A percentile compares a stretch with the other conserved stretches of the same genome.
Conservation (phyloP, 23 red algal genomes). For the Gracilaria domingensis region DNA sequence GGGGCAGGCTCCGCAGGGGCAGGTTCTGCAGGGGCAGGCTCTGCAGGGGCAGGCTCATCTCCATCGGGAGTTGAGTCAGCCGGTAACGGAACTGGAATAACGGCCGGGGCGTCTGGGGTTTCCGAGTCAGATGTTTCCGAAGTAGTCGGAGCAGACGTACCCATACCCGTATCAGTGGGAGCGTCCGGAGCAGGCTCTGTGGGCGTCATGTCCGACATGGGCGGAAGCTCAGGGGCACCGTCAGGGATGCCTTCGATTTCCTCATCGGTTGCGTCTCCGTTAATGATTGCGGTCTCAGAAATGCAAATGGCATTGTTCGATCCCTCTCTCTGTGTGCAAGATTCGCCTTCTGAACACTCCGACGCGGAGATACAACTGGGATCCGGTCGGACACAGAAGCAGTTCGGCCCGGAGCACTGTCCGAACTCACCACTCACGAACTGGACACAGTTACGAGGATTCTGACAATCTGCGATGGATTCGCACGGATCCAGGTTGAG, state of each 20-base stretch:
- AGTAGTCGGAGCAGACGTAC: not conserved
- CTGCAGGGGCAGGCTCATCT: too few species aligned
- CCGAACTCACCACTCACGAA: not conserved
- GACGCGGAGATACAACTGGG: conserved; percentile 19
- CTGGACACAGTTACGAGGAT: conserved; percentile 37
- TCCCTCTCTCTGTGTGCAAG: conserved; percentile 27
- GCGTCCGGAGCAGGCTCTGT: not conserved
- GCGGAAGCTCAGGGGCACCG: not conserved
- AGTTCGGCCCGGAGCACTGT: not conserved
- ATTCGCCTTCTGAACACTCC: conserved; percentile 21
- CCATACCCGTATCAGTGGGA: not conserved
- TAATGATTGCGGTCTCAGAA: not conserved
- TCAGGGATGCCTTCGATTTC: not conserved
- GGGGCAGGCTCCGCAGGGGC: too few species aligned
- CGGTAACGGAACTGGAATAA: not conserved
- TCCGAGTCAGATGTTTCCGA: not conserved
- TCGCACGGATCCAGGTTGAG: conserved; percentile 24
- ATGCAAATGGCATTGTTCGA: conserved; percentile 25
- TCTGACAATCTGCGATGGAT: conserved; percentile 12
- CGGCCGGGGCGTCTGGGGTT: not conserved
- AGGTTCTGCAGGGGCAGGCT: too few species aligned
- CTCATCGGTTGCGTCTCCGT: not conserved
- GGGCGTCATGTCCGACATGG: not conserved
- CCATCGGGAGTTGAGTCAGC: too few species aligned
- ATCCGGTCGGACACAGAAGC: conserved; percentile 12